Conservation (phyloP, 2,329 filamentous ascomycete genomes). For the Dactylonectria macrodidyma region DNA sequence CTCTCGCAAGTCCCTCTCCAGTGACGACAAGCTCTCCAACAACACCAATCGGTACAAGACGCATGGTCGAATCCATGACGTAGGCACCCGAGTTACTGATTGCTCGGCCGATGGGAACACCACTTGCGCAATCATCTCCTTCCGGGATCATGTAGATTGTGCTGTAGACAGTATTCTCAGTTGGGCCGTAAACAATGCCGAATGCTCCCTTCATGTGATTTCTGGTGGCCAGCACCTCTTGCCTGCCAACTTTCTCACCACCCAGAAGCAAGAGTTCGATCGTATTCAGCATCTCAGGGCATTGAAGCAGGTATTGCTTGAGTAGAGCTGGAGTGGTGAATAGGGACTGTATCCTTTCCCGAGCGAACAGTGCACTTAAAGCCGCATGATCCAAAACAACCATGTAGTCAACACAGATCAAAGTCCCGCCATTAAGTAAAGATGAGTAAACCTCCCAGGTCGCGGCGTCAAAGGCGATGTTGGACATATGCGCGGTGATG, state of each 20-base stretch:
- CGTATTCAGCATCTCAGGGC: constrained; percentile 6
- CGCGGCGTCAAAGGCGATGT: constrained; percentile 2
- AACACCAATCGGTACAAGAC: constrained; percentile 44
- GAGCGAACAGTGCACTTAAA: constrained; percentile 19
- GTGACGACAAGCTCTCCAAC: constrained; percentile 49
- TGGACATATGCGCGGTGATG: neutral
- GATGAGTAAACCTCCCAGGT: constrained; percentile 3
- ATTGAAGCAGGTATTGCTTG: constrained; percentile 39
- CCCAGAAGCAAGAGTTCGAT: constrained; percentile 30
- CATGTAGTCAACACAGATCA: neutral
- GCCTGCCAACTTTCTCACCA: constrained; percentile 36
- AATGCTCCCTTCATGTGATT: constrained; percentile 10
- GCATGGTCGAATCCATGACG: constrained; percentile 44
- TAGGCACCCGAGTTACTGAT: constrained; percentile 41
- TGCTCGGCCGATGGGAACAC: constrained; percentile 40
- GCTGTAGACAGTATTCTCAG: constrained; percentile 36
- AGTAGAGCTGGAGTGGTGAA: constrained; percentile 37
- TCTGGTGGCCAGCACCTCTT: constrained; percentile 16
- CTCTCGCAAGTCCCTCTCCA: constrained; percentile 33
- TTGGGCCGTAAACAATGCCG: constrained; percentile 38
- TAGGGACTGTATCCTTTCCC: constrained; percentile 21
- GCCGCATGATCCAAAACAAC: neutral
- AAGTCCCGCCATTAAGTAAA: neutral
- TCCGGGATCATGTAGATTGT: constrained; percentile 9
- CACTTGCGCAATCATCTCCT: constrained; percentile 23